These are phyloP conservation scores for Sparassis latifolia DNA, from an alignment of 1,284 basidiomycete genomes.

Conservation along the genomic window DNA sequence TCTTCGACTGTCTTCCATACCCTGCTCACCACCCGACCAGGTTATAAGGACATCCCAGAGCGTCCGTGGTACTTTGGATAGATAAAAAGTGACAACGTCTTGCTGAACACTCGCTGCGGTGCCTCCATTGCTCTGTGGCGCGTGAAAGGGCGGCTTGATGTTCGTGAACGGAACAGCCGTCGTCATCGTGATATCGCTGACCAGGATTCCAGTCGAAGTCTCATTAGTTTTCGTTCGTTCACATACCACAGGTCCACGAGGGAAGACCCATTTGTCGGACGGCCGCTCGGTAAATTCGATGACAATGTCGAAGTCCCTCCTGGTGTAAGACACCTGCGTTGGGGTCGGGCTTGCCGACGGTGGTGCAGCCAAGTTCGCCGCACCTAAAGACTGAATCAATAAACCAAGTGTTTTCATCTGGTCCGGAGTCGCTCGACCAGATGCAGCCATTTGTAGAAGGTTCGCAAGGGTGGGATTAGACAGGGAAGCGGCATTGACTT, in stretches of 20 bases:
- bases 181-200: background rate
- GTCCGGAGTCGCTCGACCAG: constrained; percentile 50
- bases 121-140: too few species aligned
- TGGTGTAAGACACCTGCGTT: constrained; percentile 9
- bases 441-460: constrained; percentile 53
- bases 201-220: background rate
- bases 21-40: constrained; percentile 52
- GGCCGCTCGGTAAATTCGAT: constrained; percentile 61
- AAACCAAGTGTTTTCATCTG: constrained; percentile 59
- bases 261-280: constrained; percentile 57
- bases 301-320: constrained; percentile 58
- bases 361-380: constrained; percentile 3
- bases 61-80: constrained; percentile 36
- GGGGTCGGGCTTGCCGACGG: constrained; percentile 10
- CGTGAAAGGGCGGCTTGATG: background rate
- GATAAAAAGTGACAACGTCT: constrained; percentile 36
- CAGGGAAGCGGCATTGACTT: constrained; percentile 59
- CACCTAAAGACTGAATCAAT: constrained; percentile 51
- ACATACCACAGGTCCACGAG: constrained; percentile 47
- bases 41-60: constrained; percentile 48
- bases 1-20: constrained; percentile 34
- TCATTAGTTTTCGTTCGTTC: constrained; percentile 26
- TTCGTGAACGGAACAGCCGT: background rate
- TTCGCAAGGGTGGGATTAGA: constrained; percentile 59
- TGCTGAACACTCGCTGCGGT: constrained; percentile 16